A percentile compares a stretch with the other conserved stretches of the same genome.
Evolutionary conservation across 2,329 filamentous ascomycete genomes (phyloP).

Genomic region (Cercospora citrullina): DNA sequence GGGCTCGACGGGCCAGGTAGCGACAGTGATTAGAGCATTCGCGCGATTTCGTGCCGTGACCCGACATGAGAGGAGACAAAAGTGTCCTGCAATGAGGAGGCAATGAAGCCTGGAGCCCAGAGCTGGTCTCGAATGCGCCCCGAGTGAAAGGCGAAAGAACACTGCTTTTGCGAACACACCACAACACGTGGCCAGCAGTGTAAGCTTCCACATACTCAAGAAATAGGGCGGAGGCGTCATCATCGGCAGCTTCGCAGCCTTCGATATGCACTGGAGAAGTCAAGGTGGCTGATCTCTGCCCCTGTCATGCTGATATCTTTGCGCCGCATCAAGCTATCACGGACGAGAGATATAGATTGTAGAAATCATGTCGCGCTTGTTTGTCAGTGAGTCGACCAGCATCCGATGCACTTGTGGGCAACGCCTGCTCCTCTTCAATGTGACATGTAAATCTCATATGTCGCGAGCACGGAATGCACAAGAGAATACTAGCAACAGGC

Average conservation of each 20-base stretch:
- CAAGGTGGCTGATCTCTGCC: background rate
- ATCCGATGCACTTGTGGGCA: background rate
- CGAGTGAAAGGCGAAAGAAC: background rate
- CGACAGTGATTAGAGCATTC: constrained; percentile 44
- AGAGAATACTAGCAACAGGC: background rate
- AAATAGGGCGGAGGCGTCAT: background rate
- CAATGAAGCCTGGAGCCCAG: background rate
- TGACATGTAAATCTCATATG: background rate
- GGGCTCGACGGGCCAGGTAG: constrained; percentile 46
- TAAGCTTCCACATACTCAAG: background rate
- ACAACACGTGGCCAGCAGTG: background rate
- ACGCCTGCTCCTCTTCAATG: background rate
- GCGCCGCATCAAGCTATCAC: background rate
- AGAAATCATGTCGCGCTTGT: background rate
- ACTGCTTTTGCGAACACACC: background rate
- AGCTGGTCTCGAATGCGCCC: background rate
- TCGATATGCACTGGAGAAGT: background rate
- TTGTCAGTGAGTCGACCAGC: background rate
- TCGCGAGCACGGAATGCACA: background rate
- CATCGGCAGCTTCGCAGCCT: background rate
- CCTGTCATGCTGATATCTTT: background rate
- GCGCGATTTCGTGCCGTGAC: background rate
- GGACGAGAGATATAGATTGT: background rate
- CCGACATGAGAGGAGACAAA: background rate
- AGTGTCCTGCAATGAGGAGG: background rate